phyloP scores from a whole-genome alignment of 2,329 filamentous ascomycete species.

The Colletotrichum truncatum region DNA sequence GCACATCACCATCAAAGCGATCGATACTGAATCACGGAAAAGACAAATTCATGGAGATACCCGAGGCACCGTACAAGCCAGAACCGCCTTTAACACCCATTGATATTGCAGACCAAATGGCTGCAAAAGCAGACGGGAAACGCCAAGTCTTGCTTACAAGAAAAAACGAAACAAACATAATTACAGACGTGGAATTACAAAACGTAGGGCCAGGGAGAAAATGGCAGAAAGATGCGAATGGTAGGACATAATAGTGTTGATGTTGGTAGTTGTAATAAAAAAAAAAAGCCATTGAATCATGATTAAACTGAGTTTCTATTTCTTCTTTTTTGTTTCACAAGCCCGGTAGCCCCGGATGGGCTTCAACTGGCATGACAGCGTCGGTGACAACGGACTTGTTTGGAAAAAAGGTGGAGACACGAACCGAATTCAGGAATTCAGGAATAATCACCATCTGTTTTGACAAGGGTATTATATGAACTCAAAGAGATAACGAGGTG shows the following conservation, averaged over 20 bases:
- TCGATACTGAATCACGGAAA: conserved; percentile 9
- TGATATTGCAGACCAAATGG: conserved; percentile 25
- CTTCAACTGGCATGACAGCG: not conserved
- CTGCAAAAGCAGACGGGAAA: conserved; percentile 20
- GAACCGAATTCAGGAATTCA: not conserved
- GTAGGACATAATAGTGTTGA: not conserved
- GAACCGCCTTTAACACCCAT: conserved; percentile 13
- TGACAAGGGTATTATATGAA: not conserved
- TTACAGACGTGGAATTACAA: conserved; percentile 7
- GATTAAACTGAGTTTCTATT: not conserved
- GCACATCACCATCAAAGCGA: not conserved
- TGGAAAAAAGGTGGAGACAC: not conserved
- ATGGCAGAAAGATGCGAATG: not conserved
- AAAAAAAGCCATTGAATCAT: not conserved
- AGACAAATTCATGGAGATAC: conserved; percentile 6
- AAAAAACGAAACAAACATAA: not conserved
- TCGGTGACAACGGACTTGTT: not conserved
- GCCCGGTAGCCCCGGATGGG: not conserved
- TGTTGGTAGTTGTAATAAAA: not conserved
- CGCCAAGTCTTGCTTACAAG: conserved; percentile 11
- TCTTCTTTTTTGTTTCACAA: not conserved
- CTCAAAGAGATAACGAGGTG: not conserved
- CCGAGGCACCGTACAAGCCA: not conserved
- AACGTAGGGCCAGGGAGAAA: not conserved
- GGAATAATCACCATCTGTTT: conserved; percentile 7